Evolutionary conservation across 1,284 basidiomycete species (phyloP).

Genomic region (Cutaneotrichosporon sp.): DNA sequence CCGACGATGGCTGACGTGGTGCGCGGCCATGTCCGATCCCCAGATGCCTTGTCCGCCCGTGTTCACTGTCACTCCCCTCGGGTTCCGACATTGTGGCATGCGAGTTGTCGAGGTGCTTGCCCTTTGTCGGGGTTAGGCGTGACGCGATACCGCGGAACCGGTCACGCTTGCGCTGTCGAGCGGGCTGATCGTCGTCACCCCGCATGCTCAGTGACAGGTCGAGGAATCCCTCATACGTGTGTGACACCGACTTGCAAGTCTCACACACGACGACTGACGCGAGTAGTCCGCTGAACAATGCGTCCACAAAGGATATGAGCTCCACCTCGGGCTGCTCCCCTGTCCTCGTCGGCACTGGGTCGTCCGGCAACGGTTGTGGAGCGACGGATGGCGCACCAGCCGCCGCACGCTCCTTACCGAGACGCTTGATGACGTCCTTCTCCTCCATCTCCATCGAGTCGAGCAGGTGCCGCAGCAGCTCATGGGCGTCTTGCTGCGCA

Average conservation of each 20-base stretch:
- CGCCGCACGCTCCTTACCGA: background rate
- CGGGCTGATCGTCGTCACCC: slow-evolving; percentile 42
- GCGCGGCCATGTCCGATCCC: background rate
- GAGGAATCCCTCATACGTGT: slow-evolving; percentile 89
- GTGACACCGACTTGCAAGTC: slow-evolving; percentile 78
- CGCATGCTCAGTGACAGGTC: slow-evolving; percentile 85
- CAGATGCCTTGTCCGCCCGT: slow-evolving; percentile 4
- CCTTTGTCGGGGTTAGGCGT: slow-evolving; percentile 46
- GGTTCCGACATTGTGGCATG: slow-evolving; percentile 38
- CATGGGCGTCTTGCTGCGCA: slow-evolving; percentile 87
- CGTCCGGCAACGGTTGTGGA: background rate
- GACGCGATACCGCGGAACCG: slow-evolving; percentile 61
- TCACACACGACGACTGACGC: slow-evolving; percentile 90
- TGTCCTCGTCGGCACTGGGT: background rate
- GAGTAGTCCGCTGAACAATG: slow-evolving; percentile 82
- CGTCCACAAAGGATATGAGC: slow-evolving; percentile 74
- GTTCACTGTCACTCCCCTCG: slow-evolving; percentile 41
- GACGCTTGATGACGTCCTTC: slow-evolving; percentile 67
- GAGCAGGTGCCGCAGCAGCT: slow-evolving; percentile 80
- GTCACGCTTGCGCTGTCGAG: slow-evolving; percentile 58
- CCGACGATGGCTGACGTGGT: slow-evolving; percentile 4
- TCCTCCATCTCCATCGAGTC: slow-evolving; percentile 97
- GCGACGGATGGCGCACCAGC: background rate
- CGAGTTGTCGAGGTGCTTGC: slow-evolving; percentile 56
- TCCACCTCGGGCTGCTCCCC: background rate